Evolutionary conservation across 2,329 filamentous ascomycete genomes (phyloP).

Genomic region (Coniochaeta sp.): DNA sequence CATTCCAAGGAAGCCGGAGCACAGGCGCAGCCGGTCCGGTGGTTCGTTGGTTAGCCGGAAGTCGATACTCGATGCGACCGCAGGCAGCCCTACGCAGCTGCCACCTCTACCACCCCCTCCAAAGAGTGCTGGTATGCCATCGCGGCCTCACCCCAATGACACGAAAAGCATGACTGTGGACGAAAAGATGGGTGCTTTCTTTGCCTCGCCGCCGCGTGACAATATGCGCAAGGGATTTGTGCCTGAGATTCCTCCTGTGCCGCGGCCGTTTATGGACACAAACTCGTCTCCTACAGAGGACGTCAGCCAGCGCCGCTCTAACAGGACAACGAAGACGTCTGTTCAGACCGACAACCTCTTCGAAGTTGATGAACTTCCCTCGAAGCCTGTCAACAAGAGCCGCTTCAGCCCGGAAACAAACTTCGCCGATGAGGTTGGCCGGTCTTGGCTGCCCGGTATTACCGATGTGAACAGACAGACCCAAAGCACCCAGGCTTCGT

Average conservation of each 20-base stretch:
- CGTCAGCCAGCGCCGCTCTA: conserved; percentile 19
- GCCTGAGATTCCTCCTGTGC: conserved; percentile 35
- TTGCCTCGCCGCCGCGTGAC: conserved; percentile 28
- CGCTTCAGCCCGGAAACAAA: conserved; percentile 15
- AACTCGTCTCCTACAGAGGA: conserved; percentile 17
- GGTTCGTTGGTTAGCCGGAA: conserved; percentile 37
- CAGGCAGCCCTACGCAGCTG: conserved; percentile 41
- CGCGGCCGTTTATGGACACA: conserved; percentile 20
- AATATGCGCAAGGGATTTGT: conserved; percentile 31
- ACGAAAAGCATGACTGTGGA: conserved; percentile 53
- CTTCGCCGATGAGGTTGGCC: conserved; percentile 25
- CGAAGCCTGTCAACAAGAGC: conserved; percentile 1
- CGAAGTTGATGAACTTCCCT: conserved; percentile 25
- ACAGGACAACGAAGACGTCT: conserved; percentile 28
- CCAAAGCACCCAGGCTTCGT: conserved; percentile 8
- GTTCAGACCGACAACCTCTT: conserved; percentile 33
- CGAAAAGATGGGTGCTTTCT: conserved; percentile 49
- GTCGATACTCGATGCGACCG: conserved; percentile 34
- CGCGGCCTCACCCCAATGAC: conserved; percentile 39
- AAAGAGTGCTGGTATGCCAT: conserved; percentile 28
- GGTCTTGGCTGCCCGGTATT: conserved; percentile 32
- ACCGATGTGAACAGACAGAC: conserved; percentile 8
- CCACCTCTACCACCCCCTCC: conserved; percentile 45
- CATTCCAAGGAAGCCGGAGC: conserved; percentile 41
- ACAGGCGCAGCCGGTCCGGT: conserved; percentile 42